Conservation (phyloP, 108 stramenopile species). For the Skeletonema grethae region DNA sequence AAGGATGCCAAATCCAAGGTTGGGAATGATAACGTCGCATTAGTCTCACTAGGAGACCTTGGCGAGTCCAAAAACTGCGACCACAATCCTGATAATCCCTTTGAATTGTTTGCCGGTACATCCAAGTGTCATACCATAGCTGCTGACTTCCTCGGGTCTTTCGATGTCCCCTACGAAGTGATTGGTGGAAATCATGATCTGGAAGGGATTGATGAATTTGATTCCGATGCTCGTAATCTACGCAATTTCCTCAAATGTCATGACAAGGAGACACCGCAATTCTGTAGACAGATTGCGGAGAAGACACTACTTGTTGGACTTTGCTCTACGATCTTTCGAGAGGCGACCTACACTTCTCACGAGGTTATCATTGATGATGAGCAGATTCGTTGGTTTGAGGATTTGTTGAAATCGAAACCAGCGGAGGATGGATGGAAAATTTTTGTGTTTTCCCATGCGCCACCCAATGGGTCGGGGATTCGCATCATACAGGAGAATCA, state of each 20-base stretch:
- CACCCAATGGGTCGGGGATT: slow-evolving; percentile 87
- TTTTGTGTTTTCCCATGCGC: slow-evolving; percentile 95
- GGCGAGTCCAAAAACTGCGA: slow-evolving; percentile 52
- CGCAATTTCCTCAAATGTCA: slow-evolving; percentile 62
- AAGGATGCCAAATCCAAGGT: slow-evolving; percentile 62
- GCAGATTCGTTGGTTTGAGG: slow-evolving; percentile 92
- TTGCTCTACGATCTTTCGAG: slow-evolving; percentile 81
- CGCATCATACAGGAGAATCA: slow-evolving; percentile 90
- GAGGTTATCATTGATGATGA: slow-evolving; percentile 89
- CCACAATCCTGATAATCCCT: slow-evolving; percentile 42
- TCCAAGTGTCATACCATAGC: slow-evolving; percentile 69
- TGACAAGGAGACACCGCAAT: slow-evolving; percentile 80
- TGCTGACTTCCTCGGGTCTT: slow-evolving; percentile 62
- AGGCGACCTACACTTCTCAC: slow-evolving; percentile 86
- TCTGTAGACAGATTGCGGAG: slow-evolving; percentile 77
- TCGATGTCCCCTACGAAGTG: slow-evolving; percentile 57
- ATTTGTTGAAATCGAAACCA: slow-evolving; percentile 65
- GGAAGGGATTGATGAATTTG: slow-evolving; percentile 93
- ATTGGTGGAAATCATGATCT: slow-evolving; percentile 82
- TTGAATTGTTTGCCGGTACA: slow-evolving; percentile 66
- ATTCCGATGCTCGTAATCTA: slow-evolving; percentile 86
- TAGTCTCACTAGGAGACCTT: slow-evolving; percentile 50
- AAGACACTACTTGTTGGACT: slow-evolving; percentile 92
- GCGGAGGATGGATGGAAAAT: slow-evolving; percentile 91
- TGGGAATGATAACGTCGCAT: slow-evolving; percentile 48